phyloP scores from a whole-genome alignment of 2,329 filamentous ascomycete species.

The Claviceps sp. region DNA sequence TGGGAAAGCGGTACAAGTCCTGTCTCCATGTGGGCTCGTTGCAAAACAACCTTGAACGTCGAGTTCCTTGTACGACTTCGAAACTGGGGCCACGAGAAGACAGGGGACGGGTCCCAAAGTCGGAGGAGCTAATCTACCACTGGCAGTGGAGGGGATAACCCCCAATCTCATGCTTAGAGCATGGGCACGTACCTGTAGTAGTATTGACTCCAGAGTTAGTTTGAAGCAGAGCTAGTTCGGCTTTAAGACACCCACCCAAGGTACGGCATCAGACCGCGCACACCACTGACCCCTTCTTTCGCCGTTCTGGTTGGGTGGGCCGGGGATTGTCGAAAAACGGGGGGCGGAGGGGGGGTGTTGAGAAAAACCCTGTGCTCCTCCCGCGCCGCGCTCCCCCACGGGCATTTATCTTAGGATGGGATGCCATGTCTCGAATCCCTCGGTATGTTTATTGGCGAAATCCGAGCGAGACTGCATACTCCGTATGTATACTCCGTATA shows the following conservation, averaged over 20 bases:
- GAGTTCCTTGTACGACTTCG: background rate
- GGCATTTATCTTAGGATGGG: slow-evolving; percentile 1
- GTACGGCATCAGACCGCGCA: background rate
- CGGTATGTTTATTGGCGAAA: background rate
- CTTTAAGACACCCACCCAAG: slow-evolving; percentile 2
- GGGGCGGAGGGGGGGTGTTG: background rate
- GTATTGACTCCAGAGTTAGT: slow-evolving; percentile 1
- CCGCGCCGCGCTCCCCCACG: background rate
- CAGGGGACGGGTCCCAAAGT: slow-evolving; percentile 2
- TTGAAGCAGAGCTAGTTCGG: slow-evolving; percentile 3
- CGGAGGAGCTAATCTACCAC: slow-evolving; percentile 6
- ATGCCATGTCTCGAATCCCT: background rate
- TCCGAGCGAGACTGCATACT: background rate
- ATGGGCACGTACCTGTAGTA: slow-evolving; percentile 3
- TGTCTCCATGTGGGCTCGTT: background rate
- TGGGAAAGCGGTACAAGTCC: background rate
- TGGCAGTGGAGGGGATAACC: slow-evolving; percentile 6
- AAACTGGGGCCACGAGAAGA: background rate
- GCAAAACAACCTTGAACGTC: background rate
- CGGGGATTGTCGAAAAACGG: background rate
- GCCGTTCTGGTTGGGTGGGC: background rate
- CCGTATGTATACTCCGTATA: no score
- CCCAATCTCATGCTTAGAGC: slow-evolving; percentile 2
- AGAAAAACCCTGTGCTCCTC: background rate
- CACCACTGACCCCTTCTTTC: background rate